These are phyloP conservation scores for Lineolata rhizophorae DNA, from an alignment of 495 filamentous ascomycete species.

Conservation along the genomic window DNA sequence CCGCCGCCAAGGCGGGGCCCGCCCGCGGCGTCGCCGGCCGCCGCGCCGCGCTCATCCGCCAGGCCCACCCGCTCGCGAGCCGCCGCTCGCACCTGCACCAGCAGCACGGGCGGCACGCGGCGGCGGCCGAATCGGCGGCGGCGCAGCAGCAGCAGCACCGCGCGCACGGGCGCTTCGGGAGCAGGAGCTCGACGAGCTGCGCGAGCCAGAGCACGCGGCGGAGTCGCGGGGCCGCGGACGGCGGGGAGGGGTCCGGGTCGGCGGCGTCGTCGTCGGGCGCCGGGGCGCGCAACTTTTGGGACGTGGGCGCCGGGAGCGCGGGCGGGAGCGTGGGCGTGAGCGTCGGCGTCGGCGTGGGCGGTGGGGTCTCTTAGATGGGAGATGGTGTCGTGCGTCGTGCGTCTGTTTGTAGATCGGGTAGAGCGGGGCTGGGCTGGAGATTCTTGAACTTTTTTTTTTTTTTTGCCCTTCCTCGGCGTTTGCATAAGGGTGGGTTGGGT, in stretches of 20 bases:
- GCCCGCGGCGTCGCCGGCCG: slow-evolving; percentile 24
- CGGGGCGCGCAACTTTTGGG: slow-evolving; percentile 51
- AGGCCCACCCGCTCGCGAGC: slow-evolving; percentile 58
- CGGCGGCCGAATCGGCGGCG: slow-evolving; percentile 21
- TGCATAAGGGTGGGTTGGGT: no score
- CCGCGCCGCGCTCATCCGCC: slow-evolving; percentile 60
- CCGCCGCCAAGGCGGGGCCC: slow-evolving; percentile 14
- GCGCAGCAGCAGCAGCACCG: slow-evolving; percentile 19
- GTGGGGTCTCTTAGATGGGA: slow-evolving; percentile 30
- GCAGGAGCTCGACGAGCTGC: slow-evolving; percentile 38
- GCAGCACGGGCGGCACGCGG: slow-evolving; percentile 20
- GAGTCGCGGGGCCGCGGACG: slow-evolving; percentile 21
- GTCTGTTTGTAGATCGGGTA: no score
- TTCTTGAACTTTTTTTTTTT: no score
- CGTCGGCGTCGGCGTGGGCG: slow-evolving; percentile 50
- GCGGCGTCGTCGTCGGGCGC: no score
- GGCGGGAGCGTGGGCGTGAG: slow-evolving; percentile 48
- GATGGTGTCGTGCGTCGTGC: no score
- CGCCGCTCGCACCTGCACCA: slow-evolving; percentile 3
- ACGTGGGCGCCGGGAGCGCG: slow-evolving; percentile 58
- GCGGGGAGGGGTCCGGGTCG: slow-evolving; percentile 26
- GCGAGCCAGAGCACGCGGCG: slow-evolving; percentile 45
- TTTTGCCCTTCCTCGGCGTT: no score
- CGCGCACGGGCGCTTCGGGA: slow-evolving; percentile 22
- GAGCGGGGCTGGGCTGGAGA: no score